phyloP scores from a whole-genome alignment of 352 stramenopile genomes.

The Phytophthora lateralis region DNA sequence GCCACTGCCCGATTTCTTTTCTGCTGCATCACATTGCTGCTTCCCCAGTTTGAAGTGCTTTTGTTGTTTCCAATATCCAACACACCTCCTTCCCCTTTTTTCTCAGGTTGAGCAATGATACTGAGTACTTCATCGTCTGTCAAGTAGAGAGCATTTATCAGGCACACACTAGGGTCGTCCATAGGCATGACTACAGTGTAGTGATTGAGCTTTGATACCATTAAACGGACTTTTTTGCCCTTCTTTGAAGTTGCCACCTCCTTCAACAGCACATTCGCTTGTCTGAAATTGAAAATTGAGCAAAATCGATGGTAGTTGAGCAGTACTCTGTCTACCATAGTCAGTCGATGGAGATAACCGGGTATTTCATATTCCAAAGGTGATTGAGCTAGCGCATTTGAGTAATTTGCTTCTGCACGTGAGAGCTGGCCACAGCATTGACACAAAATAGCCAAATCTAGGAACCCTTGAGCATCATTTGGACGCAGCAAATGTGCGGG shows the following conservation, averaged over 20 bases:
- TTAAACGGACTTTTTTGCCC: slow-evolving; percentile 53
- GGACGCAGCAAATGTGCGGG: slow-evolving; percentile 58
- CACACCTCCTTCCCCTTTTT: background rate
- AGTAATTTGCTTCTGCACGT: slow-evolving; percentile 62
- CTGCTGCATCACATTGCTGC: slow-evolving; percentile 29
- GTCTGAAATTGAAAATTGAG: slow-evolving; percentile 63
- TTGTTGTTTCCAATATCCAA: background rate
- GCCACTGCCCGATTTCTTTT: slow-evolving; percentile 3
- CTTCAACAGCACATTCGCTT: slow-evolving; percentile 59
- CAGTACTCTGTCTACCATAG: slow-evolving; percentile 64
- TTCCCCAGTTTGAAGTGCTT: slow-evolving; percentile 24
- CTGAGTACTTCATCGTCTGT: slow-evolving; percentile 57
- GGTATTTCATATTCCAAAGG: slow-evolving; percentile 56
- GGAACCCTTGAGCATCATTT: slow-evolving; percentile 50
- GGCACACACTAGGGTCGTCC: slow-evolving; percentile 33
- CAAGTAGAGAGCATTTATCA: slow-evolving; percentile 65
- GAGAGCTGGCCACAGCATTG: slow-evolving; percentile 49
- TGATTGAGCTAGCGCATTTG: slow-evolving; percentile 41
- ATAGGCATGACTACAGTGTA: slow-evolving; percentile 47
- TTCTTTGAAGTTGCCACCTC: slow-evolving; percentile 51
- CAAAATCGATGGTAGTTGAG: slow-evolving; percentile 78
- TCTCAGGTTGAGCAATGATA: slow-evolving; percentile 9
- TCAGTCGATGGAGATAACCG: slow-evolving; percentile 62
- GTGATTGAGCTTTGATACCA: slow-evolving; percentile 66
- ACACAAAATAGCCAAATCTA: slow-evolving; percentile 66